Conservation (phyloP, 495 filamentous ascomycete genomes). For the Daldinia grandis region DNA sequence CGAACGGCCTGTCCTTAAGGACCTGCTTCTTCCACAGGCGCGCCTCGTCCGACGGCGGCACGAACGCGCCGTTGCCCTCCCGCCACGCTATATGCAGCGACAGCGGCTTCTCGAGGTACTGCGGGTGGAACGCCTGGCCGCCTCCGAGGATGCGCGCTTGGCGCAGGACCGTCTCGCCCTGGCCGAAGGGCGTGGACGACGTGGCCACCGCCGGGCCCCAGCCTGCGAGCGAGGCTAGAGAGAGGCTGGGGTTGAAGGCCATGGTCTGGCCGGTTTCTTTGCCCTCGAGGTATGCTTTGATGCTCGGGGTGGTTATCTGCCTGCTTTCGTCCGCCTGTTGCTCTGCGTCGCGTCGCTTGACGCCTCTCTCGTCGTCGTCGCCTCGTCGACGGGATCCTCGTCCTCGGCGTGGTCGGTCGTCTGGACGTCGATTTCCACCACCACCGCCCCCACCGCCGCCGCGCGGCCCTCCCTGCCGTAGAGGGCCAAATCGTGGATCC, state of each 20-base stretch:
- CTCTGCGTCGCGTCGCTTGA: background rate
- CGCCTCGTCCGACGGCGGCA: slow-evolving; percentile 28
- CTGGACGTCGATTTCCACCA: background rate
- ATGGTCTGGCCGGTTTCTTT: slow-evolving; percentile 19
- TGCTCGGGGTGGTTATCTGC: background rate
- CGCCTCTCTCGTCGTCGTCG: slow-evolving; percentile 1
- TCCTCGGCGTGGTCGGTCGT: slow-evolving; percentile 31
- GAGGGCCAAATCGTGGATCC: background rate
- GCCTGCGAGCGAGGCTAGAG: slow-evolving; percentile 30
- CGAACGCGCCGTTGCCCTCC: slow-evolving; percentile 27
- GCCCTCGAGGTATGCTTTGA: slow-evolving; percentile 27
- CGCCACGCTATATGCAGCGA: background rate
- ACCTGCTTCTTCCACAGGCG: slow-evolving; percentile 12
- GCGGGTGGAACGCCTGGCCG: slow-evolving; percentile 28
- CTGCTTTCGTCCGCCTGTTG: background rate
- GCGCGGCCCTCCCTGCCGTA: background rate
- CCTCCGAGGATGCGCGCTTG: slow-evolving; percentile 42
- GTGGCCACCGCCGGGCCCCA: slow-evolving; percentile 32
- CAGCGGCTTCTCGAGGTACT: background rate
- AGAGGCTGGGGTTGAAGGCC: slow-evolving; percentile 32
- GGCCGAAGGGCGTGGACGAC: slow-evolving; percentile 19
- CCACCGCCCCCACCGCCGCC: background rate
- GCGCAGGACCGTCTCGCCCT: slow-evolving; percentile 36
- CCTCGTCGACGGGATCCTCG: slow-evolving; percentile 12
- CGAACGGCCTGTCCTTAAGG: slow-evolving; percentile 16